phyloP scores from a whole-genome alignment of 1,284 basidiomycete genomes.

The Marasmius fiardii region DNA sequence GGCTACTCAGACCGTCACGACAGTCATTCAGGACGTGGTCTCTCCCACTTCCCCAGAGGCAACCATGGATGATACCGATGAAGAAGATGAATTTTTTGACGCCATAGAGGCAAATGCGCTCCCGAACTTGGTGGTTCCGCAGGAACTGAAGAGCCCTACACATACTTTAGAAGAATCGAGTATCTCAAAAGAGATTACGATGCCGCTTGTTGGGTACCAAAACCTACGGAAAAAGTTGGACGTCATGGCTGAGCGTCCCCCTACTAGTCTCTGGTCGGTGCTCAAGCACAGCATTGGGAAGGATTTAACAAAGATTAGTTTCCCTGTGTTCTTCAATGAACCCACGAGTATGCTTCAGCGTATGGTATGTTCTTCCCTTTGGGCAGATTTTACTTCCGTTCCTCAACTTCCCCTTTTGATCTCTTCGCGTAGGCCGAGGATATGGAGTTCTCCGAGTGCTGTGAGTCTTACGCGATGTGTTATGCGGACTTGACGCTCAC shows the following conservation, averaged over 20 bases:
- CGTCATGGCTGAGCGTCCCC: conserved; percentile 83
- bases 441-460: conserved; percentile 93
- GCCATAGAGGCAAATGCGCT: conserved; percentile 85
- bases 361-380: conserved; percentile 46
- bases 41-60: conserved; percentile 25
- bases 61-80: conserved; percentile 66
- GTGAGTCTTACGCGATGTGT: conserved; percentile 44
- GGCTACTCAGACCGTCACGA: background rate
- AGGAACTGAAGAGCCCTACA: conserved; percentile 45
- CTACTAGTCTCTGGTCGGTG: conserved; percentile 93
- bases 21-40: conserved; percentile 10
- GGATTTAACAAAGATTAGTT: conserved; percentile 94
- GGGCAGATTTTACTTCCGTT: conserved; percentile 2
- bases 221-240: conserved; percentile 65
- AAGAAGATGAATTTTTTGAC: conserved; percentile 98
- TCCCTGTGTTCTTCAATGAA: conserved; percentile 97
- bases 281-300: conserved; percentile 97
- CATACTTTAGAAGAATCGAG: conserved; percentile 19
- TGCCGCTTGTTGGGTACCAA: conserved; percentile 68
- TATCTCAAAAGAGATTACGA: conserved; percentile 17
- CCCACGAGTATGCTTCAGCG: conserved; percentile 93
- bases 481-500: background rate
- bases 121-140: conserved; percentile 70
- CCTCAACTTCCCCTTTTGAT: conserved; percentile 6
- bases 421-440: conserved; percentile 68